Evolutionary conservation across 352 stramenopile genomes (phyloP).

Genomic region (Globisporangium echinulatum): DNA sequence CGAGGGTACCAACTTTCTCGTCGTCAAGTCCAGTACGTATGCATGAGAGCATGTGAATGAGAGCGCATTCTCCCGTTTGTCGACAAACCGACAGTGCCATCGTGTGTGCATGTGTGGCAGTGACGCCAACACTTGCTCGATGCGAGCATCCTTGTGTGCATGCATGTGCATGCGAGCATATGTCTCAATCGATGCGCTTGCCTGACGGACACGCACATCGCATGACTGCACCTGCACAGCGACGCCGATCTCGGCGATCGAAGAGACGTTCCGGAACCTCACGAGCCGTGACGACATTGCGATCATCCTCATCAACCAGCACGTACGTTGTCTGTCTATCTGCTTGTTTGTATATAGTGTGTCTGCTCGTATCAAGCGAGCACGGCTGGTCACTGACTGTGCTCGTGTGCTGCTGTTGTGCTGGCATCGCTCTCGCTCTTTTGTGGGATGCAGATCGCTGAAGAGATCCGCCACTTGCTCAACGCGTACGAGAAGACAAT

Average conservation of each 20-base stretch:
- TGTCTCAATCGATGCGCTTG: not conserved
- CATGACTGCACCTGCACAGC: conserved; percentile 24
- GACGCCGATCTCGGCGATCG: conserved; percentile 86
- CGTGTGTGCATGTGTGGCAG: too few relatives aligned
- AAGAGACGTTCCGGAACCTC: conserved; percentile 91
- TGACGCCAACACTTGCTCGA: not conserved
- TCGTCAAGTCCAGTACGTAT: conserved; percentile 91
- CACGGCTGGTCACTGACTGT: too few relatives aligned
- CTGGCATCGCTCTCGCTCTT: not conserved
- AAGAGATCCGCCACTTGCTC: conserved; percentile 97
- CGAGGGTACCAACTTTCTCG: conserved; percentile 95
- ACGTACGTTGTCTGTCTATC: conserved; percentile 46
- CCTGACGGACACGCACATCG: not conserved
- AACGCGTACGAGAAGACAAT: conserved; percentile 98
- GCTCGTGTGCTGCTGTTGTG: too few relatives aligned
- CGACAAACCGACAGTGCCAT: too few relatives aligned
- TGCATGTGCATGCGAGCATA: conserved; percentile 2
- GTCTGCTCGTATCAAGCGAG: too few relatives aligned
- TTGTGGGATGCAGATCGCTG: conserved; percentile 72
- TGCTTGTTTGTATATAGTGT: not conserved
- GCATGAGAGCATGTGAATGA: too few relatives aligned
- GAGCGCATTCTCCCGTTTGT: too few relatives aligned
- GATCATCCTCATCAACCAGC: conserved; percentile 99
- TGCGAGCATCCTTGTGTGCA: not conserved
- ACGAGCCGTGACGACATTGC: conserved; percentile 94